Base-by-base conservation (phyloP, 1,139 yeast genomes). In the Suhomyces bolitotheri region DNA sequence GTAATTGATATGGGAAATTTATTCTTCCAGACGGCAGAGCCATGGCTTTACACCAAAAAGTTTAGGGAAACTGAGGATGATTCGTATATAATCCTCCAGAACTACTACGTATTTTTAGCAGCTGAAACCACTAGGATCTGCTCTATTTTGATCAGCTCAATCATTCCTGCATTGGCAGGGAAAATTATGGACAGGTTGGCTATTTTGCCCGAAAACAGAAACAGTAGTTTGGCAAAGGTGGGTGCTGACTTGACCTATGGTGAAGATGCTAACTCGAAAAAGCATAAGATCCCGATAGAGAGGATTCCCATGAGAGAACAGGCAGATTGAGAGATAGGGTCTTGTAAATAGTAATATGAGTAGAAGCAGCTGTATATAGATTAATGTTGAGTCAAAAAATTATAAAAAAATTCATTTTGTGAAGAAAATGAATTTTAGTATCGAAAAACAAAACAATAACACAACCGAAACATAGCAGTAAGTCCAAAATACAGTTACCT, bases 41-140 rank as follows among this genome's bases (percentile, higher is more conserved):
- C 92, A 0, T 83, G 92, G 90, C 33, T 47, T 4, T 62, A 61
- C 41, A 50, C 50, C 11, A 60, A 57, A 31, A 42, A 36, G 21
- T 34, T 60, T 7, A 58, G 59, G 28, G 64, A 66, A 25, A 62
- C 60, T 3, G 47, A 45, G 9, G 38, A 39, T 8, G 45, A 51
- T 10, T 29, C 45, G 11, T 49, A 51, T 25, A 35, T 50, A 9
- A 52, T 60, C 11, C 29, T 65, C 6, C 80, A 73, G 43, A 79
- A 76, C 51, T 62, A 70, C 31, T 72, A 79, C 10, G 77, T 89
- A 2, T 79, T 73, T 42, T 55, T 76, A 16, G 84, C 87, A 1
- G 75, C 86, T 9, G 97, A 92, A 49, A 72, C 80, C 1, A 71
- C 81, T 11, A 71, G 98, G 41, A 73, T 87, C 0, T 55, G 77